These are phyloP conservation scores for Dichomitus squalens DNA, from an alignment of 1,284 basidiomycete species.

Conservation along the genomic window DNA sequence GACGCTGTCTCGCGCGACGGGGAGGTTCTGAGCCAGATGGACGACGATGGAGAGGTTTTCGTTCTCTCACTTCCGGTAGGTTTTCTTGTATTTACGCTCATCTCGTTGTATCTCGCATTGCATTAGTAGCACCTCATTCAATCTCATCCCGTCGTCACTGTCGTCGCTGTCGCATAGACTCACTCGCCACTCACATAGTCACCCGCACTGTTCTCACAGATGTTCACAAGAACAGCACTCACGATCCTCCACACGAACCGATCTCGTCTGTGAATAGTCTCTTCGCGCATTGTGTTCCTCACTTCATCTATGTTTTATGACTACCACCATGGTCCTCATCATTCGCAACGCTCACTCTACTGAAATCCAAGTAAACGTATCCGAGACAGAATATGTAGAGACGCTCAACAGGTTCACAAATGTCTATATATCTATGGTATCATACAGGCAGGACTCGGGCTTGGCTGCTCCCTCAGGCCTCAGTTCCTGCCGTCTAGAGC, in stretches of 20 bases:
- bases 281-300: background rate
- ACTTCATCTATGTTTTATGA: slow-evolving; percentile 1
- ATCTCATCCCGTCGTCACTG: background rate
- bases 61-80: background rate
- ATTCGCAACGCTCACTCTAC: background rate
- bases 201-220: no score
- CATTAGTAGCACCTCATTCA: background rate
- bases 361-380: background rate
- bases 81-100: background rate
- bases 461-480: no score
- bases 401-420: no score
- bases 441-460: no score
- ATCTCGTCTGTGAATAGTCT: background rate
- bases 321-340: background rate
- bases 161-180: background rate
- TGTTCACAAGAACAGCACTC: no score
- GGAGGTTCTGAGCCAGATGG: background rate
- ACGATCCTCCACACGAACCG: background rate
- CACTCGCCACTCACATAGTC: background rate
- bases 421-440: no score
- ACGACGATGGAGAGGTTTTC: background rate
- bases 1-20: slow-evolving; percentile 11
- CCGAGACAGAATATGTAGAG: no score
- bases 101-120: background rate
- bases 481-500: no score